These are phyloP conservation scores for Cryphonectria carpinicola DNA, from an alignment of 2,329 filamentous ascomycete species.

Conservation along the genomic window DNA sequence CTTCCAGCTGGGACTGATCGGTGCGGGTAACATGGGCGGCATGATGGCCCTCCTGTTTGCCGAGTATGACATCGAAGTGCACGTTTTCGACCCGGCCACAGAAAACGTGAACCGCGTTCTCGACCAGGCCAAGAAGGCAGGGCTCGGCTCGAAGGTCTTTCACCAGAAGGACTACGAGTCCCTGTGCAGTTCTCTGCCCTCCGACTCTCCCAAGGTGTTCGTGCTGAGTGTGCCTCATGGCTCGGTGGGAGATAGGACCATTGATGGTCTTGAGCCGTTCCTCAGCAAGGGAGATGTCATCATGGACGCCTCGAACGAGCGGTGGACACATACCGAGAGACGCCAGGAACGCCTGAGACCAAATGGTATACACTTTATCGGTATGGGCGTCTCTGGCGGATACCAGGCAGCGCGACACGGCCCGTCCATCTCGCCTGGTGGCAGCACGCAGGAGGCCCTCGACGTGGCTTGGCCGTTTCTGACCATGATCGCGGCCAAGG, in stretches of 20 bases:
- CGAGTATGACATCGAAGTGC: conserved; percentile 58
- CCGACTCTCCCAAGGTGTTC: conserved; percentile 49
- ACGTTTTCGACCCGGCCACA: conserved; percentile 54
- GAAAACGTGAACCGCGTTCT: conserved; percentile 49
- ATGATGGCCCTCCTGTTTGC: conserved; percentile 63
- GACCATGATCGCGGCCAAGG: conserved; percentile 64
- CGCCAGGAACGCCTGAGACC: conserved; percentile 60
- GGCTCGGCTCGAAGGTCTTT: conserved; percentile 37
- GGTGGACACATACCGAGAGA: conserved; percentile 66
- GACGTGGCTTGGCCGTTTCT: conserved; percentile 65
- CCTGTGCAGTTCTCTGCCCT: conserved; percentile 51
- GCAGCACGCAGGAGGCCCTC: conserved; percentile 56
- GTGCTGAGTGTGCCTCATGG: conserved; percentile 58
- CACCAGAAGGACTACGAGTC: conserved; percentile 49
- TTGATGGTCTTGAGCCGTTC: conserved; percentile 46
- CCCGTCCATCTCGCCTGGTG: conserved; percentile 69
- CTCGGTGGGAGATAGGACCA: conserved; percentile 41
- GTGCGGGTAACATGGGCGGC: conserved; percentile 63
- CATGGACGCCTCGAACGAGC: conserved; percentile 70
- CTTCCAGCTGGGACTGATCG: conserved; percentile 57
- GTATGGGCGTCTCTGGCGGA: conserved; percentile 70
- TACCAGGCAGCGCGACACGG: conserved; percentile 70
- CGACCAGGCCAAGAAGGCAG: conserved; percentile 39
- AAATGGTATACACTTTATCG: conserved; percentile 66
- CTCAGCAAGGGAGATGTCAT: conserved; percentile 67